phyloP scores from a whole-genome alignment of 345 rosid genomes.

The Brassica nigra region DNA sequence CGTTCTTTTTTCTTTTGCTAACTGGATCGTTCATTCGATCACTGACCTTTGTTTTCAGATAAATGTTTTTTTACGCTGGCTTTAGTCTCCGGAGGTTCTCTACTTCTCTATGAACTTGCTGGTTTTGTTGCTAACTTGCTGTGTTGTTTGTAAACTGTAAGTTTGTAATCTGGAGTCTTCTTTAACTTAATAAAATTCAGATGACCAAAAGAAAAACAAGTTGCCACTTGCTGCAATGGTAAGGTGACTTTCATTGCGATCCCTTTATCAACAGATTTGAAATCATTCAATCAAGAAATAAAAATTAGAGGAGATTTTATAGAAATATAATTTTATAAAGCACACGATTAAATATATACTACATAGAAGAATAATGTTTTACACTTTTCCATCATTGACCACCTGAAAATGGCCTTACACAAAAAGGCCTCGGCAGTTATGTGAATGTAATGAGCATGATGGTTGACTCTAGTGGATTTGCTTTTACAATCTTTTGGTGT shows the following conservation, averaged over 20 bases:
- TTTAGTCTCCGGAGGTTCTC: neutral
- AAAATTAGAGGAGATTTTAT: neutral
- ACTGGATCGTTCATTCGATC: neutral
- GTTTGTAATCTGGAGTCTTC: neutral
- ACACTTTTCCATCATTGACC: slow-evolving; percentile 24
- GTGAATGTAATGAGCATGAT: slow-evolving; percentile 15
- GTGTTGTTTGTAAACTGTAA: neutral
- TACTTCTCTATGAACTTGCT: neutral
- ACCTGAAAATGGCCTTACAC: slow-evolving; percentile 25
- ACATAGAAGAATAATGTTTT: neutral
- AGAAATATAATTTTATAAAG: neutral
- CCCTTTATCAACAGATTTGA: neutral
- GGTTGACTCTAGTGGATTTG: slow-evolving; percentile 28
- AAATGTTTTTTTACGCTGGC: neutral
- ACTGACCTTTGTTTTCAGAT: neutral
- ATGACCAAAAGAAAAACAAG: slow-evolving; percentile 7
- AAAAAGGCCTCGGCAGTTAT: slow-evolving; percentile 18
- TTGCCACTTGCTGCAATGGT: slow-evolving; percentile 1
- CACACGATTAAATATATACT: neutral
- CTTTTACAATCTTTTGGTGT: slow-evolving; percentile 4
- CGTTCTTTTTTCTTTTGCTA: neutral
- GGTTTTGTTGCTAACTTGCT: neutral
- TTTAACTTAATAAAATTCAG: neutral
- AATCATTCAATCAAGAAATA: neutral
- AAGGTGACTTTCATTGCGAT: neutral